These are phyloP conservation scores for Arabidopsis hybrid DNA, from an alignment of 441 rosid species.

Conservation along the genomic window DNA sequence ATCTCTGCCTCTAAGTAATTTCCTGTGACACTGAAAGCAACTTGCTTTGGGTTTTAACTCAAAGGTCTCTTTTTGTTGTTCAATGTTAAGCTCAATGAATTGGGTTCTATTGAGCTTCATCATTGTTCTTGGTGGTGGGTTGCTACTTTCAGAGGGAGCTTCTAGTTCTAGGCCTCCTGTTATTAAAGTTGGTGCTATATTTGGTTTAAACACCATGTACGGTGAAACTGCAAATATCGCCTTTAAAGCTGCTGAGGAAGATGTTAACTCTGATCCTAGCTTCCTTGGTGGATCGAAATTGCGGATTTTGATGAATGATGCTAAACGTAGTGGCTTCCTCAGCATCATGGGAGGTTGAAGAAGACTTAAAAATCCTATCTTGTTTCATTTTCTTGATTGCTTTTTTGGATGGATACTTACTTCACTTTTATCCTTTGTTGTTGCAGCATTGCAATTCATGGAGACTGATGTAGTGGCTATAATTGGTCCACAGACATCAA, in stretches of 20 bases:
- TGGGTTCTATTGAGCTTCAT: conserved; percentile 48
- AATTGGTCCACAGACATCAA: conserved; percentile 87
- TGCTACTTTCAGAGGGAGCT: conserved; percentile 51
- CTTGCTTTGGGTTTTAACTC: conserved; percentile 26
- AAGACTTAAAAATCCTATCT: conserved; percentile 16
- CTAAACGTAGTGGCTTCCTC: conserved; percentile 79
- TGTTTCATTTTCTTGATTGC: not conserved
- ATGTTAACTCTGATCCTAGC: conserved; percentile 74
- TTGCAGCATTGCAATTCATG: conserved; percentile 87
- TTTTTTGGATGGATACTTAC: conserved; percentile 6
- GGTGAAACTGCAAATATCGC: conserved; percentile 71
- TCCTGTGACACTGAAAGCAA: conserved; percentile 39
- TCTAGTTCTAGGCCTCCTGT: conserved; percentile 47
- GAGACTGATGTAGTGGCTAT: conserved; percentile 88
- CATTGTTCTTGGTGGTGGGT: conserved; percentile 47
- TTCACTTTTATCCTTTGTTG: conserved; percentile 18
- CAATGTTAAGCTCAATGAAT: conserved; percentile 53
- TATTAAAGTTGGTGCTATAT: conserved; percentile 78
- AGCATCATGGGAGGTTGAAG: conserved; percentile 74
- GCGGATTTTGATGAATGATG: conserved; percentile 59
- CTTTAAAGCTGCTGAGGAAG: conserved; percentile 77
- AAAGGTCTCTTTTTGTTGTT: conserved; percentile 19
- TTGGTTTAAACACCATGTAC: conserved; percentile 54
- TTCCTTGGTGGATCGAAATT: conserved; percentile 75
- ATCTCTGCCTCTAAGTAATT: conserved; percentile 36